These are phyloP conservation scores for Anthostomella pinea DNA, from an alignment of 2,329 filamentous ascomycete species.

Conservation along the genomic window DNA sequence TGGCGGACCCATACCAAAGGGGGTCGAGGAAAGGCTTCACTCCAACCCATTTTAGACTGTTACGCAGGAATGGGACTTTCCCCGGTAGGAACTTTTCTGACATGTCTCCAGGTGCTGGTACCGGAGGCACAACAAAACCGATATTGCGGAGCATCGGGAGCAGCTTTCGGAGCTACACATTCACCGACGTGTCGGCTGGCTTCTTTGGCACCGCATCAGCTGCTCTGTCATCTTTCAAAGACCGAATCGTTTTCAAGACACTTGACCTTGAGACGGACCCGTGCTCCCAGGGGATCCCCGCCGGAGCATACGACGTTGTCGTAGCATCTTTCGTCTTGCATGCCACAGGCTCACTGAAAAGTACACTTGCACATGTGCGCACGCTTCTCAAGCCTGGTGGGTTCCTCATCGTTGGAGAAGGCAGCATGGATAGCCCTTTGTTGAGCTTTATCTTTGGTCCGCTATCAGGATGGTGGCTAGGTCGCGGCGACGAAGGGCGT, in stretches of 20 bases:
- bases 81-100: no score
- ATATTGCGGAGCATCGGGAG: conserved; percentile 30
- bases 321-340: conserved; percentile 31
- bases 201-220: conserved; percentile 37
- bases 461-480: conserved; percentile 37
- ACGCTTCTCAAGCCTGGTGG: conserved; percentile 34
- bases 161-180: conserved; percentile 33
- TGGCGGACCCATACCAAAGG: no score
- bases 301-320: conserved; percentile 29
- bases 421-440: neutral
- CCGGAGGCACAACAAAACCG: conserved; percentile 34
- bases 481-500: conserved; percentile 25
- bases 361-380: conserved; percentile 14
- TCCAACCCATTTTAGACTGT: neutral
- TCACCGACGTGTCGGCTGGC: conserved; percentile 37
- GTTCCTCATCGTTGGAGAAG: conserved; percentile 26
- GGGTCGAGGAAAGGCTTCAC: neutral
- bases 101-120: conserved; percentile 32
- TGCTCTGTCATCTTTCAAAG: conserved; percentile 24
- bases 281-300: conserved; percentile 28
- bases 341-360: conserved; percentile 19
- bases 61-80: no score
- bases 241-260: conserved; percentile 29
- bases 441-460: conserved; percentile 29
- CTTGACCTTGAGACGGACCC: conserved; percentile 29